Percentiles rank a stretch among this genome's conserved stretches.
Evolutionary conservation across 352 stramenopile genomes (phyloP).

Genomic region (Hyaloperonospora brassicae): DNA sequence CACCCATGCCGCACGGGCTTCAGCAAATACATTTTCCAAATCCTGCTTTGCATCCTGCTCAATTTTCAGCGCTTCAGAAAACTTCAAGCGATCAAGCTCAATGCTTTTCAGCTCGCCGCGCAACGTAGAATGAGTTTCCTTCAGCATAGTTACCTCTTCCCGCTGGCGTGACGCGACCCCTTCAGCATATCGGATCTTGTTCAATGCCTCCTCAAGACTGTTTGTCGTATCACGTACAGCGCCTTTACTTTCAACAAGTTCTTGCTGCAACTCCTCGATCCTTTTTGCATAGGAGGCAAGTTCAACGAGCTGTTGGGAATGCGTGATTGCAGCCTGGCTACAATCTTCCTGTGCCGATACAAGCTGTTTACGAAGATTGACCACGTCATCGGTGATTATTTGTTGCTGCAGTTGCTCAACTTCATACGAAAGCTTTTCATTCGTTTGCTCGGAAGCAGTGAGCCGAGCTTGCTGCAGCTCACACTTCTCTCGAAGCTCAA

Average conservation of each 20-base stretch:
- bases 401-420: constrained; percentile 18
- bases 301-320: constrained; percentile 11
- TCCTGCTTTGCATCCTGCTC: constrained; percentile 27
- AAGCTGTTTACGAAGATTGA: constrained; percentile 17
- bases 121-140: constrained; percentile 20
- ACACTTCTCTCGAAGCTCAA: constrained; percentile 15
- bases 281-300: constrained; percentile 12
- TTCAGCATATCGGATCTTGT: constrained; percentile 21
- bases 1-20: constrained; percentile 15
- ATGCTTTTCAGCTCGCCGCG: constrained; percentile 23
- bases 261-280: constrained; percentile 19
- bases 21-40: constrained; percentile 15
- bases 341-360: constrained; percentile 16
- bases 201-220: constrained; percentile 16
- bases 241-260: constrained; percentile 11
- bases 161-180: constrained; percentile 3
- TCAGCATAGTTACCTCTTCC: constrained; percentile 26
- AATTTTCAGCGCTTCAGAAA: constrained; percentile 21
- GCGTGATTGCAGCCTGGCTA: constrained; percentile 7
- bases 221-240: constrained; percentile 7
- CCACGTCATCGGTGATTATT: constrained; percentile 9
- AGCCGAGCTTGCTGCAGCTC: constrained; percentile 19
- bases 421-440: constrained; percentile 16
- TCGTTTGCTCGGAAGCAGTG: constrained; percentile 11
- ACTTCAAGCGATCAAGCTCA: constrained; percentile 23